Evolutionary conservation across 176 grass and related monocot species (phyloP).

Genomic region (Leersia perrieri): DNA sequence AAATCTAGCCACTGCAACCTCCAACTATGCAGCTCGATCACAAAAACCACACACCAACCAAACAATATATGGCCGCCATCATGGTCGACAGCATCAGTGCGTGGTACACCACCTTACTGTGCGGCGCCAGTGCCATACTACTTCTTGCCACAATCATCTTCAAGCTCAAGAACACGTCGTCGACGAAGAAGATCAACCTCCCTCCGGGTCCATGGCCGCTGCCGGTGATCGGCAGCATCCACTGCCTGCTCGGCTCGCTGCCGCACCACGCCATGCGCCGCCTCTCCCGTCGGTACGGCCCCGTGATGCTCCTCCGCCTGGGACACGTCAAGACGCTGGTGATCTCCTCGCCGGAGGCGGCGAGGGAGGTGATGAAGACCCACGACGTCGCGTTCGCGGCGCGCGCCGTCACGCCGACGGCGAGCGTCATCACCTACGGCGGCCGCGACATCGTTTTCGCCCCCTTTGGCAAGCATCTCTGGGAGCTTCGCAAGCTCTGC

Average conservation of each 20-base stretch:
- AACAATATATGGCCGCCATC: slow-evolving; percentile 11
- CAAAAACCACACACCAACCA: too few species aligned
- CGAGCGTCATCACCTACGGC: slow-evolving; percentile 32
- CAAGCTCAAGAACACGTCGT: not conserved
- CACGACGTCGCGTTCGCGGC: slow-evolving; percentile 45
- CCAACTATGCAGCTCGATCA: not conserved
- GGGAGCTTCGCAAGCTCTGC: not conserved
- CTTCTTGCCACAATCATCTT: not conserved
- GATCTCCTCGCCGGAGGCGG: slow-evolving; percentile 47
- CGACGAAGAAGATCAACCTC: too few species aligned
- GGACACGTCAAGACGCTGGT: slow-evolving; percentile 49
- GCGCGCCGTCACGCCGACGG: slow-evolving; percentile 30
- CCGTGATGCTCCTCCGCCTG: slow-evolving; percentile 42
- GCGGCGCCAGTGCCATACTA: too few species aligned
- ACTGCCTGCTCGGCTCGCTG: slow-evolving; percentile 38
- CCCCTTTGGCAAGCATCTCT: not conserved
- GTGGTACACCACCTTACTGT: slow-evolving; percentile 16
- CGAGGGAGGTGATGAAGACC: slow-evolving; percentile 54
- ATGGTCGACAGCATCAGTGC: not conserved
- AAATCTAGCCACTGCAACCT: not conserved
- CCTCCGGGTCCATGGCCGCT: slow-evolving; percentile 41
- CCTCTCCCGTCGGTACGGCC: slow-evolving; percentile 32
- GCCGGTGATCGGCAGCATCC: slow-evolving; percentile 47
- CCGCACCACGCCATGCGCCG: slow-evolving; percentile 46
- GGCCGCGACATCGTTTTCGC: slow-evolving; percentile 35